Percentiles rank a stretch among this genome's conserved stretches.
These are phyloP conservation scores for Aechmea fasciata DNA, from an alignment of 176 grass and related monocot genomes.

Conservation along the genomic window DNA sequence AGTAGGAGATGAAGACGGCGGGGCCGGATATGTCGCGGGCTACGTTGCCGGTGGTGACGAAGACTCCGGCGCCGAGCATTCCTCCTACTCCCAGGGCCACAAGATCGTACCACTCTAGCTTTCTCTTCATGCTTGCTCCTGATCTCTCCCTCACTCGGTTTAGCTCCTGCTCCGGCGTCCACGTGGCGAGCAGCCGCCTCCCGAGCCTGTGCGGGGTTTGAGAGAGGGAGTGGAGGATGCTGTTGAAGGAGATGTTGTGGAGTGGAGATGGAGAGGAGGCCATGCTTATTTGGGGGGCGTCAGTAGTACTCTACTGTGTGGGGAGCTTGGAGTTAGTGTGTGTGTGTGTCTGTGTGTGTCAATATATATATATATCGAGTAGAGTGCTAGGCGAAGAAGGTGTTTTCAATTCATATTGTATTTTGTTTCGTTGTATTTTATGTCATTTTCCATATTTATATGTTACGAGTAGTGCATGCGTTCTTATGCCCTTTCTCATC, in stretches of 20 bases:
- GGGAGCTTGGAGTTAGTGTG: no score
- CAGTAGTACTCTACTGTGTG: no score
- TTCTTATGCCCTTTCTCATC: no score
- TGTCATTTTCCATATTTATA: no score
- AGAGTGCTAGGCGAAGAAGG: no score
- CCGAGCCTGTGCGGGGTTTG: constrained; percentile 20
- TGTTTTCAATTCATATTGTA: no score
- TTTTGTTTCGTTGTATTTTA: no score
- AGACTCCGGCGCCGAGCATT: constrained; percentile 27
- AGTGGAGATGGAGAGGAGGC: neutral
- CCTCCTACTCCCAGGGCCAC: constrained; percentile 21
- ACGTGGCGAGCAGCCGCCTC: constrained; percentile 6
- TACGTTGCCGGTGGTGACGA: constrained; percentile 20
- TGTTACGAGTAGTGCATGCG: no score
- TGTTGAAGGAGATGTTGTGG: neutral
- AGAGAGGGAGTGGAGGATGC: constrained; percentile 3
- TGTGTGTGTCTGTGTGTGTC: no score
- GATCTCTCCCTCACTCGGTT: constrained; percentile 25
- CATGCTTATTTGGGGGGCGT: no score
- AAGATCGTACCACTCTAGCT: constrained; percentile 27
- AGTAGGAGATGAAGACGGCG: constrained; percentile 20
- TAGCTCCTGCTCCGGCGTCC: constrained; percentile 23
- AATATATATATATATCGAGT: no score
- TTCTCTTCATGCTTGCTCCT: constrained; percentile 25
- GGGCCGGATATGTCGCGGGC: constrained; percentile 12